Evolutionary conservation across 768 basidiomycete species (phyloP).

Genomic region (Trametopsis cervina): DNA sequence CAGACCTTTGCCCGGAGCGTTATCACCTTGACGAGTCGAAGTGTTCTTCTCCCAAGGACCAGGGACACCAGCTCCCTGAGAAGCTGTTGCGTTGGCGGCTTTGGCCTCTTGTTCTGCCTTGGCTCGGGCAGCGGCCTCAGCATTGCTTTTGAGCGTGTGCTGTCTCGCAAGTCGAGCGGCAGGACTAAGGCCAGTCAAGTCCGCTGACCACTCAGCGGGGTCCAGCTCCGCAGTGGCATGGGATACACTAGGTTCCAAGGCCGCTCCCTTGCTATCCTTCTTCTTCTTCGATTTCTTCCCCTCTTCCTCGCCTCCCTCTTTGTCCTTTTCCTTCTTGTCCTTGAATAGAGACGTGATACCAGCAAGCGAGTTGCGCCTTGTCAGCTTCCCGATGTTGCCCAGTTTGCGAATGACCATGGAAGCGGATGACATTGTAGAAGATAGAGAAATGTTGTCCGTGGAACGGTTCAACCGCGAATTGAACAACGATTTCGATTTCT

Average conservation of each 20-base stretch:
- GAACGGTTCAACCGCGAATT: conserved; percentile 83
- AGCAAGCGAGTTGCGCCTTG: conserved; percentile 80
- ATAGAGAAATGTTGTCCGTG: conserved; percentile 93
- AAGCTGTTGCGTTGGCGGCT: conserved; percentile 32
- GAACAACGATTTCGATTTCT: conserved; percentile 74
- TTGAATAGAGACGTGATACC: conserved; percentile 94
- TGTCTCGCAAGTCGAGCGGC: conserved; percentile 87
- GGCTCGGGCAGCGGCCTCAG: conserved; percentile 64
- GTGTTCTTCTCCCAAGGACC: conserved; percentile 84
- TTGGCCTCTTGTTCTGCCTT: conserved; percentile 51
- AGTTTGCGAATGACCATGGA: conserved; percentile 97
- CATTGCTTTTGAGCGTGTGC: conserved; percentile 86
- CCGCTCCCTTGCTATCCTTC: conserved; percentile 56
- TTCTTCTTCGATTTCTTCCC: conserved; percentile 43
- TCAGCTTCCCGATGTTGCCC: conserved; percentile 83
- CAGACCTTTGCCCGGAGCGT: conserved; percentile 35
- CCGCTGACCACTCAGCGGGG: conserved; percentile 57
- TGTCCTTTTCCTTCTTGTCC: conserved; percentile 46
- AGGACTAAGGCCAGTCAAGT: conserved; percentile 75
- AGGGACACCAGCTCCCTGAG: conserved; percentile 32
- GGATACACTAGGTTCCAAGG: conserved; percentile 65
- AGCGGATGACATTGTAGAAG: conserved; percentile 90
- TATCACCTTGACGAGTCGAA: conserved; percentile 45
- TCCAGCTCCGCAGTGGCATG: conserved; percentile 85
- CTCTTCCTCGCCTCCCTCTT: conserved; percentile 32